Base-by-base conservation (phyloP, 2,329 filamentous ascomycete species). In the Xylaria sp. region DNA sequence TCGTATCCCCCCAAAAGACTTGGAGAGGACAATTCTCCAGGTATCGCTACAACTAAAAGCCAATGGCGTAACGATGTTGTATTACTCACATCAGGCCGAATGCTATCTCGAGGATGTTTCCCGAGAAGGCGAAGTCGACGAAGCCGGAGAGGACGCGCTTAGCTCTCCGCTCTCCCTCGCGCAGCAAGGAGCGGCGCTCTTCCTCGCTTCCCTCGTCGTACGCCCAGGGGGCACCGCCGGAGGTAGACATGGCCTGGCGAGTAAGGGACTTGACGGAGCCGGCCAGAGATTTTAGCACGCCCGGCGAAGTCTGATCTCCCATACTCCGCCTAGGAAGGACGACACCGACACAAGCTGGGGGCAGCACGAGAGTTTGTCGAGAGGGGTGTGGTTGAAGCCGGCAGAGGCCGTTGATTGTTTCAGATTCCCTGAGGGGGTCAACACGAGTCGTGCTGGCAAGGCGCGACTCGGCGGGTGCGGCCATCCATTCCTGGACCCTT, bases 101-200 rank as follows among this genome's bases (percentile, higher is more conserved):
- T 16, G 88, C 88, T 54, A 91, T 88, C 69, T 91, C 85, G 21
- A 91, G 78, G 44, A 91, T 88, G 63, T 91, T 90, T 53, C 89
- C 88, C 59, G 88, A 83, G 49, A 90, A 81, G 0, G 87, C 87
- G 70, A 91, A 91, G 68, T 90, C 87, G 61, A 86, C 69, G 68
- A 91, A 91, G 38, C 85, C 85, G 29, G 82, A 74, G 76, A 82
- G 86, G 52, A 83, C 72, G 54, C 76, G 76, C 57, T 76, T 73
- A 20, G 81, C 79, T 48, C 73, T 74, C 49, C 75, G 70, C 57
- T 78, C 73, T 52, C 81, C 73, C 18, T 76, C 71, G 43, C 76
- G 75, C 29, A 82, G 73, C 21, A 85, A 71, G 22, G 74, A 72
- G 46, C 75, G 73, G 19, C 73, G 71, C 52, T 77, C 72, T 39